Evolutionary conservation across 371 early-diverging fungal genomes (phyloP), one percentile per base, ranked within the genome.

Genomic region (Haplosporangium sp.): DNA sequence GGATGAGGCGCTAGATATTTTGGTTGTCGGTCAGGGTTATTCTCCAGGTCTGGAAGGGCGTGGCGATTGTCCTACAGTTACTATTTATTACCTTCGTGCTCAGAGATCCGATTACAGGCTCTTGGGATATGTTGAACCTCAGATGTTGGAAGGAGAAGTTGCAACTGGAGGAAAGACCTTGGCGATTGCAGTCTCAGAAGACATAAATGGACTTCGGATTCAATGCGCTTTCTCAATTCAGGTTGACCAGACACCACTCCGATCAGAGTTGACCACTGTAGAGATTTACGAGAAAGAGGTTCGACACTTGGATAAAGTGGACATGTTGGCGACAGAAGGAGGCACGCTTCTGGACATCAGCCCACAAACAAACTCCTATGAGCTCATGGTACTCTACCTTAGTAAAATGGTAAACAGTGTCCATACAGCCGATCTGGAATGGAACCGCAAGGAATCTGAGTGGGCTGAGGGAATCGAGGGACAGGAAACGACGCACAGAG

Each of bases 51-150:
- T 42, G 20, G 47, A 48, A 35, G 61, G 62, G 11, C 42, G 27
- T 37, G 45, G 66, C 9, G 82, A 75, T 20, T 65, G 55, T n/a
- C 82, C 82, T 5, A 65, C 69, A 6, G 55, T 81, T 34, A 71
- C 82, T 7, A 75, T 81, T 55, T 81, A 81, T 47, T 68, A 71
- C 63, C 82, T 81, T n/a, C 82, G 82, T n/a, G 72, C 61, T 39
- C 68, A 71, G 35, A 59, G 65, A 63, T 74, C 76, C 1, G 82
- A 81, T 11, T 72, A 68, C 59, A 52, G 69, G 11, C 63, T 75
- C 2, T 42, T 81, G 66, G 75, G 82, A 1, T 58, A 81, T 48
- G 72, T 81, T 15, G 72, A 72, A 9, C 75, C 82, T 53, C 69
- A 71, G 2, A 65, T 75, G 52, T n/a, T 65, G 42, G 75, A 71